Conservation (phyloP, 495 filamentous ascomycete genomes). For the Amniculicola lignicola region DNA sequence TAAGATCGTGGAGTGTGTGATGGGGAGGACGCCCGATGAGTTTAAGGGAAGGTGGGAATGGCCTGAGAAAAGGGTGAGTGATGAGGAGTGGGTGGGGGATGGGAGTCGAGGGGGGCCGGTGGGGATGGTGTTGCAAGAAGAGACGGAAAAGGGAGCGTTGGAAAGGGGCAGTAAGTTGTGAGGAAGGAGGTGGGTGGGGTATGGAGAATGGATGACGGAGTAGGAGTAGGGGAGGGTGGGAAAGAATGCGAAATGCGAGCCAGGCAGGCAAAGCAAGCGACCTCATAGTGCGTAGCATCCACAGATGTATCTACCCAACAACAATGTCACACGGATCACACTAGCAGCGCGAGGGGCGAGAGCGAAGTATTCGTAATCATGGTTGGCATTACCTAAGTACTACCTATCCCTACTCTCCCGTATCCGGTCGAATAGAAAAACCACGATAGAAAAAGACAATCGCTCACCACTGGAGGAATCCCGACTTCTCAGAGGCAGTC, state of each 20-base stretch:
- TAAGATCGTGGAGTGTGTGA: constrained; percentile 44
- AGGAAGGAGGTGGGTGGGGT: too few relatives aligned
- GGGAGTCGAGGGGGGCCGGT: constrained; percentile 59
- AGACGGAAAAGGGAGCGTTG: constrained; percentile 42
- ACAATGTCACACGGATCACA: too few relatives aligned
- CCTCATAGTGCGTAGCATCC: too few relatives aligned
- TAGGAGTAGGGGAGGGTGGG: too few relatives aligned
- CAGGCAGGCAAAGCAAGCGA: too few relatives aligned
- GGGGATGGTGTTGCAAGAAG: constrained; percentile 54
- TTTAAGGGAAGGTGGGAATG: constrained; percentile 44
- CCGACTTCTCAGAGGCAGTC: constrained; percentile 30
- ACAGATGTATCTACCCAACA: too few relatives aligned
- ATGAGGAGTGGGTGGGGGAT: constrained; percentile 59
- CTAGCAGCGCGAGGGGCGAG: too few relatives aligned
- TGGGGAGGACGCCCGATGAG: constrained; percentile 40
- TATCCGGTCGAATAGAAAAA: constrained; percentile 15
- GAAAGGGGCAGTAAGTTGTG: constrained; percentile 17
- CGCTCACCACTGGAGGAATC: constrained; percentile 3
- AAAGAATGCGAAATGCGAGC: too few relatives aligned
- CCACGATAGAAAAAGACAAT: constrained; percentile 15
- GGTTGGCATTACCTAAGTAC: constrained; percentile 19
- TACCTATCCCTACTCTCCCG: constrained; percentile 12
- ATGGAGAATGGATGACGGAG: too few relatives aligned
- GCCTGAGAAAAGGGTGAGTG: constrained; percentile 39
- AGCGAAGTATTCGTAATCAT: too few relatives aligned